A percentile compares a stretch with the other conserved stretches of the same genome.
phyloP scores from a whole-genome alignment of 768 basidiomycete species.

The Phylloporus arenicola region DNA sequence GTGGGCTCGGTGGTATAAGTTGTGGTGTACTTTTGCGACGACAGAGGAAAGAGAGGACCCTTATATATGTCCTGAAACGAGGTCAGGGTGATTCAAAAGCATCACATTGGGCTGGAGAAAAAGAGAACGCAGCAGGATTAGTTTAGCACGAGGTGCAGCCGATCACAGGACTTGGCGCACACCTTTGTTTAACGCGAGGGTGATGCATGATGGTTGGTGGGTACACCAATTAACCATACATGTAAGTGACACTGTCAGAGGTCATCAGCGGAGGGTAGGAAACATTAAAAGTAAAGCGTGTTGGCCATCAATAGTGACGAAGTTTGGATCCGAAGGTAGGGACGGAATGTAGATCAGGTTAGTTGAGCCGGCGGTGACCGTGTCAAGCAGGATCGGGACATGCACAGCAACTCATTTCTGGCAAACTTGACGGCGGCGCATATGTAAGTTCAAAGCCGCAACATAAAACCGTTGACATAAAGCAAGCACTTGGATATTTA shows the following conservation, averaged over 20 bases:
- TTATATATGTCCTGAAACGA: conserved; percentile 37
- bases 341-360: conserved; percentile 17
- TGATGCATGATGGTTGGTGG: neutral
- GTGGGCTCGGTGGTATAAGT: conserved; percentile 14
- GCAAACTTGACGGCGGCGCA: neutral
- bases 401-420: conserved; percentile 1
- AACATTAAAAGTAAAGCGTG: neutral
- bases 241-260: conserved; percentile 9
- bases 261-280: neutral
- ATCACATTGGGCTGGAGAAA: conserved; percentile 20
- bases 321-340: conserved; percentile 10
- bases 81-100: conserved; percentile 31
- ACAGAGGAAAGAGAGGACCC: conserved; percentile 15
- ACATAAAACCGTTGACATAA: conserved; percentile 26
- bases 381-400: conserved; percentile 5
- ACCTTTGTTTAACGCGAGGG: conserved; percentile 4
- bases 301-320: conserved; percentile 9
- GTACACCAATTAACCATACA: conserved; percentile 4
- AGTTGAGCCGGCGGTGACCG: neutral
- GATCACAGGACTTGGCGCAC: conserved; percentile 19
- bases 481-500: conserved; percentile 3
- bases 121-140: conserved; percentile 23
- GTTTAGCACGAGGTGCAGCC: conserved; percentile 34
- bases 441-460: neutral
- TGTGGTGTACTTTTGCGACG: conserved; percentile 18